phyloP scores from a whole-genome alignment of 768 basidiomycete species.

The Artomyces pyxidatus region DNA sequence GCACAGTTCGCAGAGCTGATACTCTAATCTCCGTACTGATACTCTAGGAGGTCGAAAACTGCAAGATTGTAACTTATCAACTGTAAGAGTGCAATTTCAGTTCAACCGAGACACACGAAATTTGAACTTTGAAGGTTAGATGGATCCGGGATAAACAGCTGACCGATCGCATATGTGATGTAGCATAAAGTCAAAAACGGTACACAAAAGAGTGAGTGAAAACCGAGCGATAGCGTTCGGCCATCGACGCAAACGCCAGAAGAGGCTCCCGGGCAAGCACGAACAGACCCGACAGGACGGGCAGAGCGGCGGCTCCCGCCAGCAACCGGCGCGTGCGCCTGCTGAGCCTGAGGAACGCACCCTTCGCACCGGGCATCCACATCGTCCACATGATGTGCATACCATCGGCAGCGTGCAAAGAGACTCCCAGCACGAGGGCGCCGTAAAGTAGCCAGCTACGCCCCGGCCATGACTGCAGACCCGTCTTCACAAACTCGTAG shows the following conservation, averaged over 20 bases:
- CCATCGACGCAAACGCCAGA: conserved; percentile 44
- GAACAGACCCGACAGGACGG: conserved; percentile 50
- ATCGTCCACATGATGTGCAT: conserved; percentile 41
- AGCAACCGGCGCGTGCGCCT: conserved; percentile 25
- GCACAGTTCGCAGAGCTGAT: too few species aligned
- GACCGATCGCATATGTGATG: too few species aligned
- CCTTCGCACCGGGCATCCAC: conserved; percentile 29
- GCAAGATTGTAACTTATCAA: too few species aligned
- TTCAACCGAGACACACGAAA: too few species aligned
- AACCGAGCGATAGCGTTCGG: conserved; percentile 42
- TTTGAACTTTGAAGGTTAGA: too few species aligned
- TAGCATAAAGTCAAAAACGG: conserved; percentile 28
- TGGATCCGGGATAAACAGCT: too few species aligned
- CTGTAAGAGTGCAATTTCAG: too few species aligned
- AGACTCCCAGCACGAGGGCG: conserved; percentile 47
- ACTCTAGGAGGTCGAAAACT: too few species aligned
- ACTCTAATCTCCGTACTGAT: too few species aligned
- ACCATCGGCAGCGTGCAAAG: conserved; percentile 61
- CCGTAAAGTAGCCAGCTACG: conserved; percentile 56
- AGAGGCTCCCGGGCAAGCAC: conserved; percentile 48
- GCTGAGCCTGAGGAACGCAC: conserved; percentile 19
- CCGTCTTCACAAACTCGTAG: conserved; percentile 77
- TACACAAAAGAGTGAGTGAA: conserved; percentile 41
- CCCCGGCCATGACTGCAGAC: conserved; percentile 52
- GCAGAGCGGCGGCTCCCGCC: conserved; percentile 34